Evolutionary conservation across 169 alveolate species (phyloP).

Genomic region (Babesia microti): DNA sequence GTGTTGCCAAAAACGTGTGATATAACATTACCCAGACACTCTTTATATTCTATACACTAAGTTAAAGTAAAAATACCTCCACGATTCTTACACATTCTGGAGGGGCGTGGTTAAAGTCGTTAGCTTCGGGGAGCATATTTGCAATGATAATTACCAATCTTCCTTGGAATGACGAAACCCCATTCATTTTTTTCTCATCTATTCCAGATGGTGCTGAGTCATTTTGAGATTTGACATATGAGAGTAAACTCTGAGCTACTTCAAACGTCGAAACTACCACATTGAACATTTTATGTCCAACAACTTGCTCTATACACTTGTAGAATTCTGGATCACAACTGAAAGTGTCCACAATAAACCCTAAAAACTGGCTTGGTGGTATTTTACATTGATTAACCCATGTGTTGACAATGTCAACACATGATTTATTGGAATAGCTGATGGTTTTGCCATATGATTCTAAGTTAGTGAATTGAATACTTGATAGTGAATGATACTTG

Average conservation of each 20-base stretch:
- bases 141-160: neutral
- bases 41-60: constrained; percentile 12
- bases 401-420: too few relatives aligned
- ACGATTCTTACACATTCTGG: constrained; percentile 3
- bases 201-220: constrained; percentile 18
- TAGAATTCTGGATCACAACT: constrained; percentile 21
- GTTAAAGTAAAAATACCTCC: constrained; percentile 7
- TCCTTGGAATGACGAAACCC: neutral
- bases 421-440: constrained; percentile 3
- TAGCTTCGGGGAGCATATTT: neutral
- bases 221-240: constrained; percentile 4
- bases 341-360: constrained; percentile 20
- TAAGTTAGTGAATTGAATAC: neutral
- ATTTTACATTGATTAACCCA: neutral
- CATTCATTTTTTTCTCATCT: constrained; percentile 7
- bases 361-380: constrained; percentile 7
- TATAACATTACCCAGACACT: constrained; percentile 1
- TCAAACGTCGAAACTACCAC: constrained; percentile 23
- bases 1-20: constrained; percentile 9
- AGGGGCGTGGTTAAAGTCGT: neutral
- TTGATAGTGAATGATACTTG: neutral
- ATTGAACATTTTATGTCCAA: constrained; percentile 31
- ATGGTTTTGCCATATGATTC: neutral
- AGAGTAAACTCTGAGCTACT: constrained; percentile 13
- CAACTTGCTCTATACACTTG: constrained; percentile 28